A percentile compares a stretch with the other conserved stretches of the same genome.
phyloP scores from a whole-genome alignment of 306 rosid species.

The Potentilla sterilis region DNA sequence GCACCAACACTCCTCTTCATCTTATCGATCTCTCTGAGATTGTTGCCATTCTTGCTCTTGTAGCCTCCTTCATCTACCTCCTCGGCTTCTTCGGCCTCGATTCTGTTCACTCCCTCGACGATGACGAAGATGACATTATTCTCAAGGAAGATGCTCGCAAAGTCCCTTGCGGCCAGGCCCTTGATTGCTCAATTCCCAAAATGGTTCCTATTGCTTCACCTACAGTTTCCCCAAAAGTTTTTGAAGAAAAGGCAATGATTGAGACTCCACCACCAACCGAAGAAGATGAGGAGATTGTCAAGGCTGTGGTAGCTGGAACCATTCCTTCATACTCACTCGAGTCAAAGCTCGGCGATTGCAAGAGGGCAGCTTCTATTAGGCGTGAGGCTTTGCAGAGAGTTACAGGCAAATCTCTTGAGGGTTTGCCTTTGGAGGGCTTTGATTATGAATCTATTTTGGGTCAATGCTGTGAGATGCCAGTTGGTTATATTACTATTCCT shows the following conservation, averaged over 20 bases:
- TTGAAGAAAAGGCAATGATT: not conserved
- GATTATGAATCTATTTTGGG: constrained; percentile 74
- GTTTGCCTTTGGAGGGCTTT: constrained; percentile 66
- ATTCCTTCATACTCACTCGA: constrained; percentile 29
- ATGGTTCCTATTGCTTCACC: constrained; percentile 6
- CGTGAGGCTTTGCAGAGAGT: not conserved
- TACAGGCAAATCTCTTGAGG: constrained; percentile 47
- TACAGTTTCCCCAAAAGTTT: not conserved
- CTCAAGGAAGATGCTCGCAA: not conserved
- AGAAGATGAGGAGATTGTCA: constrained; percentile 56
- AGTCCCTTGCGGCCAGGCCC: constrained; percentile 31
- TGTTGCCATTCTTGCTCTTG: not conserved
- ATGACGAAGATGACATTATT: not conserved
- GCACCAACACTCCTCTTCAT: not conserved
- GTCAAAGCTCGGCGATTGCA: constrained; percentile 25
- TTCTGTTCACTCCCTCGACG: not conserved
- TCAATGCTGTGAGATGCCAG: constrained; percentile 94
- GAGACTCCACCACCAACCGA: not conserved
- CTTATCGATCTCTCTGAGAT: not conserved
- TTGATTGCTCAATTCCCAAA: constrained; percentile 35
- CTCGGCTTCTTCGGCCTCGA: constrained; percentile 5
- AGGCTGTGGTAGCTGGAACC: constrained; percentile 42
- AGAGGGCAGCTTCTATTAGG: not conserved
- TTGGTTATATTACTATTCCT: constrained; percentile 79
- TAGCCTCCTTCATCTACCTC: not conserved